Conservation (phyloP, 257 asterid genomes). For the Solanum corneliomulleri region DNA sequence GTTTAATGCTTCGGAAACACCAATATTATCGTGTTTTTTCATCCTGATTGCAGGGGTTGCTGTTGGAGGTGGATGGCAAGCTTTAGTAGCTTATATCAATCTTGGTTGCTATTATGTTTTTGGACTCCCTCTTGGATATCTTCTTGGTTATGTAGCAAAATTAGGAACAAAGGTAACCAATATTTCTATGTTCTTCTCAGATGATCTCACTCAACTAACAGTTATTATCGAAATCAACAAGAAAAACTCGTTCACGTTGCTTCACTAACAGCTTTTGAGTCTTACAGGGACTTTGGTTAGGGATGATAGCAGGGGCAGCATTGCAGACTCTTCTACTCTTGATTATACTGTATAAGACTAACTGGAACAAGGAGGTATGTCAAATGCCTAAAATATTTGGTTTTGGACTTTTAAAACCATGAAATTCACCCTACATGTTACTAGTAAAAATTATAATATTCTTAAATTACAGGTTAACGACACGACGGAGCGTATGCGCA, state of each 20-base stretch:
- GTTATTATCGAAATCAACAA: background rate
- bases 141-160: slow-evolving; percentile 53
- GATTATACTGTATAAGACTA: slow-evolving; percentile 44
- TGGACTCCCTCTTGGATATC: slow-evolving; percentile 57
- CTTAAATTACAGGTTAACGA: slow-evolving; percentile 36
- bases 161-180: slow-evolving; percentile 40
- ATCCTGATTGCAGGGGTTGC: slow-evolving; percentile 49
- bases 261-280: background rate
- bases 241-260: background rate
- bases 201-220: background rate
- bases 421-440: background rate
- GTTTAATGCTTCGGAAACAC: background rate
- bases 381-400: background rate
- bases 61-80: slow-evolving; percentile 86
- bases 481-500: slow-evolving; percentile 49
- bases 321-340: slow-evolving; percentile 50
- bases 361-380: slow-evolving; percentile 62
- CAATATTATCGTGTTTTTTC: background rate
- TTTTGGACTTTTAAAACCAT: background rate
- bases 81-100: slow-evolving; percentile 68
- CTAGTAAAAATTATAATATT: background rate
- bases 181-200: background rate
- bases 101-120: slow-evolving; percentile 58
- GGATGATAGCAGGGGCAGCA: slow-evolving; percentile 60
- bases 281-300: slow-evolving; percentile 67